These are phyloP conservation scores for Colletotrichum tanaceti DNA, from an alignment of 2,329 filamentous ascomycete species.

Conservation along the genomic window DNA sequence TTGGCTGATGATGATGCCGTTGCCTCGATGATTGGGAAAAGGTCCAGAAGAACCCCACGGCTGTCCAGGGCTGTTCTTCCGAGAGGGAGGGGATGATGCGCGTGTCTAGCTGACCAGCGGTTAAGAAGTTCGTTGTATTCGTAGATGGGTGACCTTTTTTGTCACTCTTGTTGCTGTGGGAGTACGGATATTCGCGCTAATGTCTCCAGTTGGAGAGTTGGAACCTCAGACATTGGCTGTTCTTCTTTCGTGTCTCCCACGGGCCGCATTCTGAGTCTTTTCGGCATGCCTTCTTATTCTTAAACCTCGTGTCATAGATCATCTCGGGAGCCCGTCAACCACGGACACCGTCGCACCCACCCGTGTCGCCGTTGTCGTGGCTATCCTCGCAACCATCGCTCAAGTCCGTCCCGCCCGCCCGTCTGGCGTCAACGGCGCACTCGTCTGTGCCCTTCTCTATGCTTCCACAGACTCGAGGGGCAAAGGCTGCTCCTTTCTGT, in stretches of 20 bases:
- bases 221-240: conserved; percentile 31
- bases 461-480: conserved; percentile 35
- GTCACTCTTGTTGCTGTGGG: neutral
- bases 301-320: neutral
- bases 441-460: conserved; percentile 38
- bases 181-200: neutral
- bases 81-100: conserved; percentile 13
- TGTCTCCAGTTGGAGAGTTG: conserved; percentile 10
- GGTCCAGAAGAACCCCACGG: conserved; percentile 12
- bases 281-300: conserved; percentile 14
- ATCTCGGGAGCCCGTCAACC: conserved; percentile 4
- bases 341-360: conserved; percentile 24
- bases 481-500: conserved; percentile 17
- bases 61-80: conserved; percentile 9
- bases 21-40: neutral
- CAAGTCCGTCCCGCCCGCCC: conserved; percentile 31
- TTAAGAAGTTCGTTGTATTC: neutral
- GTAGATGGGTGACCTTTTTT: conserved; percentile 4
- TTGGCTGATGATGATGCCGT: conserved; percentile 37
- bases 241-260: conserved; percentile 5
- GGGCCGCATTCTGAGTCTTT: conserved; percentile 15
- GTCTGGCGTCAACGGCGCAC: conserved; percentile 27
- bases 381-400: conserved; percentile 7
- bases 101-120: no score
- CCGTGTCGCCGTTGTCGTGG: conserved; percentile 8